These are phyloP conservation scores for Cotoneaster glaucophyllus DNA, from an alignment of 306 rosid species.

Conservation along the genomic window DNA sequence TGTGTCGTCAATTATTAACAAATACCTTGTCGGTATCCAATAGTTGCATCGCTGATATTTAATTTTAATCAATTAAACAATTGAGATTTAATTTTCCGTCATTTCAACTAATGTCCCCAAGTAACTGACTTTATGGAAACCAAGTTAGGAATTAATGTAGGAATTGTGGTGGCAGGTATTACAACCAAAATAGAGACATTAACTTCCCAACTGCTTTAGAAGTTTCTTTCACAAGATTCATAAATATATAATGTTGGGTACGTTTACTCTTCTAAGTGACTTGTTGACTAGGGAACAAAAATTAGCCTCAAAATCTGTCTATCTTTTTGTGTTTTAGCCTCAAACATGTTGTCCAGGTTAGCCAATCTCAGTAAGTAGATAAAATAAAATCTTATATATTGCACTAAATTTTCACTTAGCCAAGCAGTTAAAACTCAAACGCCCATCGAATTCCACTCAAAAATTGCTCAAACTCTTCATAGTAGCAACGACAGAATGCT, in stretches of 20 bases:
- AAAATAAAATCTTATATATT: neutral
- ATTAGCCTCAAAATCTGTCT: neutral
- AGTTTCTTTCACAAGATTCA: neutral
- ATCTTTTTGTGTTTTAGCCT: neutral
- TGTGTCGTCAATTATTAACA: too few relatives aligned
- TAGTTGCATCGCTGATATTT: too few relatives aligned
- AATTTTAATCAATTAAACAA: neutral
- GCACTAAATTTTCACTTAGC: neutral
- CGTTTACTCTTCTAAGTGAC: neutral
- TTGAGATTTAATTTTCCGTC: neutral
- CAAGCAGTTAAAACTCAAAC: neutral
- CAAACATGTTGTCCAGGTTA: neutral
- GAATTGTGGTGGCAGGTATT: neutral
- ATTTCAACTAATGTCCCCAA: neutral
- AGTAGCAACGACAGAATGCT: neutral
- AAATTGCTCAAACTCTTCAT: neutral
- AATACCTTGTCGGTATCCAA: fast-evolving
- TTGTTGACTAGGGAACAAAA: conserved; percentile 7
- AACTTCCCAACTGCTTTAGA: conserved; percentile 6
- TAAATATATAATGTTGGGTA: neutral
- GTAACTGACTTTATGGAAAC: neutral
- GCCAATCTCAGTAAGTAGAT: neutral
- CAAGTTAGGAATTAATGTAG: neutral
- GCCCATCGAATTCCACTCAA: neutral
- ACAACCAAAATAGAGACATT: neutral